Conservation (phyloP, 306 rosid species). For the Sindora glabra region DNA sequence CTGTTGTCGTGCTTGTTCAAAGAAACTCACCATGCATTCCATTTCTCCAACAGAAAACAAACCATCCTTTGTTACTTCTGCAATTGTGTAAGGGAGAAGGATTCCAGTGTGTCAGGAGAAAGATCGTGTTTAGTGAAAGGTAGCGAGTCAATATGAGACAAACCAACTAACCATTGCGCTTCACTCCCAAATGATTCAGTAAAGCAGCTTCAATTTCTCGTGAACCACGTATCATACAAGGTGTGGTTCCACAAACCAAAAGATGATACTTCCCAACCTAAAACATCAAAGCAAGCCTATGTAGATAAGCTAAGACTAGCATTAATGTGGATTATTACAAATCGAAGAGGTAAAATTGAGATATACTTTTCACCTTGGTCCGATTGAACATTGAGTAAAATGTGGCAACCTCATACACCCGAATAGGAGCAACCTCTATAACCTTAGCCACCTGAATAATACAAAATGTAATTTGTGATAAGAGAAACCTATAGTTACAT, state of each 20-base stretch:
- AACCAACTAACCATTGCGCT: slow-evolving; percentile 70
- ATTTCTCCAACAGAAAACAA: slow-evolving; percentile 97
- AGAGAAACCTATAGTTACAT: background rate
- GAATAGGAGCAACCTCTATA: slow-evolving; percentile 88
- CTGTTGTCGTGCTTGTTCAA: no score
- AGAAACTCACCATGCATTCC: slow-evolving; percentile 96
- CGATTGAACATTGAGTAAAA: slow-evolving; percentile 98
- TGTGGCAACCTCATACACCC: slow-evolving; percentile 94
- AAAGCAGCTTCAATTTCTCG: slow-evolving; percentile 86
- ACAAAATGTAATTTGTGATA: slow-evolving; percentile 23
- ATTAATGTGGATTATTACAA: background rate
- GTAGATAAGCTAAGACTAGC: slow-evolving; percentile 20
- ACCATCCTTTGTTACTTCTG: slow-evolving; percentile 98
- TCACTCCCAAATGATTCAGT: slow-evolving; percentile 86
- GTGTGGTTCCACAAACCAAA: slow-evolving; percentile 96
- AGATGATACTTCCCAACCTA: slow-evolving; percentile 95
- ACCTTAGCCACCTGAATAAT: slow-evolving; percentile 78
- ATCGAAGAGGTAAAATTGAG: background rate
- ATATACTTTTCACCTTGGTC: slow-evolving; percentile 50
- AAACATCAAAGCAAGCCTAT: slow-evolving; percentile 25
- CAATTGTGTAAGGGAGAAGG: slow-evolving; percentile 23
- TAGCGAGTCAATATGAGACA: slow-evolving; percentile 1
- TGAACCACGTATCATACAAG: slow-evolving; percentile 98
- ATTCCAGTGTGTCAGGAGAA: slow-evolving; percentile 1
- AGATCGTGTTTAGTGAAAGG: slow-evolving; percentile 1